phyloP scores from a whole-genome alignment of 2,329 filamentous ascomycete species.

The Pezicula rhizophila region DNA sequence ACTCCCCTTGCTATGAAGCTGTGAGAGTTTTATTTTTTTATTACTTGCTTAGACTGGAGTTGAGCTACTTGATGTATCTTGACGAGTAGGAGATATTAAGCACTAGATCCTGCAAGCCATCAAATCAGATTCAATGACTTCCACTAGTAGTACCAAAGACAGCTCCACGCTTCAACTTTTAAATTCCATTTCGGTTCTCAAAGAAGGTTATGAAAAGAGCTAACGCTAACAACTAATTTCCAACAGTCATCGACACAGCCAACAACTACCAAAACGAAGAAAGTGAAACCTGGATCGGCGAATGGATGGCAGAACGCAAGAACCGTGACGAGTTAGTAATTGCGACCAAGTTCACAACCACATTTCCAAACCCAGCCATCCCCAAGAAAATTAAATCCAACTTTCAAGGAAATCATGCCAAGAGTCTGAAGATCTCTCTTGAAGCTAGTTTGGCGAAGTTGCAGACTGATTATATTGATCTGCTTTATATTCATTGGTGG shows the following conservation, averaged over 20 bases:
- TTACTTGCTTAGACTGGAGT: too few relatives aligned
- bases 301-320: slow-evolving; percentile 45
- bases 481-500: slow-evolving; percentile 33
- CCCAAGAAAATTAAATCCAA: slow-evolving; percentile 10
- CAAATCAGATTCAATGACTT: too few relatives aligned
- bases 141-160: too few relatives aligned
- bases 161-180: too few relatives aligned
- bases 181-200: too few relatives aligned
- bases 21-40: too few relatives aligned
- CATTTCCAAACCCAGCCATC: slow-evolving; percentile 18
- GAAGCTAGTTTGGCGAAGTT: slow-evolving; percentile 41
- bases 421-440: slow-evolving; percentile 9
- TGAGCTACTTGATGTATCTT: too few relatives aligned
- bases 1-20: too few relatives aligned
- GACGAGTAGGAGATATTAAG: too few relatives aligned
- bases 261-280: slow-evolving; percentile 53
- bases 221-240: too few relatives aligned
- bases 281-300: slow-evolving; percentile 50
- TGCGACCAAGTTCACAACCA: slow-evolving; percentile 46
- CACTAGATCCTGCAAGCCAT: too few relatives aligned
- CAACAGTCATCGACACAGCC: slow-evolving; percentile 51
- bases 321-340: slow-evolving; percentile 47
- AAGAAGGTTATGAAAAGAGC: too few relatives aligned
- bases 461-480: slow-evolving; percentile 62
- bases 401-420: slow-evolving; percentile 12